These are phyloP conservation scores for Eucalyptus guilfoylei DNA, from an alignment of 345 rosid species.

Conservation along the genomic window DNA sequence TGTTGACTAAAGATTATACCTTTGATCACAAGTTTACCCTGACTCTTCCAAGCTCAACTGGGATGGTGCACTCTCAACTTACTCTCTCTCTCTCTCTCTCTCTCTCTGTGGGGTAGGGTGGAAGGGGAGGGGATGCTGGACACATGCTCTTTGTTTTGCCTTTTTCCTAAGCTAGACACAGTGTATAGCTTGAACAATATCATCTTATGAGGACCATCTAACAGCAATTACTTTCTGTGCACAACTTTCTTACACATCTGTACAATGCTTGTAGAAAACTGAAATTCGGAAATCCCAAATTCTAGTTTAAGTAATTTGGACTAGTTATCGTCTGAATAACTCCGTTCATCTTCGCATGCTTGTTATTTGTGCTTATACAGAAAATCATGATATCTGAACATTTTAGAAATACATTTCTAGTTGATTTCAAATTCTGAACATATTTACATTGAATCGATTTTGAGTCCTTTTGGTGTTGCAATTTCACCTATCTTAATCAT, in stretches of 20 bases:
- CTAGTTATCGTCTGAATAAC: neutral
- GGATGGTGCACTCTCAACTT: slow-evolving; percentile 25
- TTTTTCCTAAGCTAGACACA: neutral
- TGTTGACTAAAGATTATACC: slow-evolving; percentile 60
- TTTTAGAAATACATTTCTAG: neutral
- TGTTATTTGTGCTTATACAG: neutral
- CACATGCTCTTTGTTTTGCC: neutral
- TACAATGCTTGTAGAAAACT: neutral
- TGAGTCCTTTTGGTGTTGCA: neutral
- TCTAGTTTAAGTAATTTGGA: neutral
- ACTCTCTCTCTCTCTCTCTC: neutral
- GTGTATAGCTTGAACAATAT: neutral
- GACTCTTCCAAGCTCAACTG: slow-evolving; percentile 37
- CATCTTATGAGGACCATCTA: neutral
- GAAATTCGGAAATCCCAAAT: neutral
- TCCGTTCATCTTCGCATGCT: neutral
- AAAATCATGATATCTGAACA: neutral
- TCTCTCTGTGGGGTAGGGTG: neutral
- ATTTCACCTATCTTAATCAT: neutral
- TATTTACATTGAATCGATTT: neutral
- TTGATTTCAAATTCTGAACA: neutral
- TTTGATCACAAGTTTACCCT: slow-evolving; percentile 70
- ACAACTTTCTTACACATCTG: neutral
- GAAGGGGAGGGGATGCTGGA: neutral
- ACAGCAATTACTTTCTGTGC: neutral